Evolutionary conservation across 2,329 filamentous ascomycete species (phyloP).

Genomic region (Teratosphaeria pseudoeucalypti): DNA sequence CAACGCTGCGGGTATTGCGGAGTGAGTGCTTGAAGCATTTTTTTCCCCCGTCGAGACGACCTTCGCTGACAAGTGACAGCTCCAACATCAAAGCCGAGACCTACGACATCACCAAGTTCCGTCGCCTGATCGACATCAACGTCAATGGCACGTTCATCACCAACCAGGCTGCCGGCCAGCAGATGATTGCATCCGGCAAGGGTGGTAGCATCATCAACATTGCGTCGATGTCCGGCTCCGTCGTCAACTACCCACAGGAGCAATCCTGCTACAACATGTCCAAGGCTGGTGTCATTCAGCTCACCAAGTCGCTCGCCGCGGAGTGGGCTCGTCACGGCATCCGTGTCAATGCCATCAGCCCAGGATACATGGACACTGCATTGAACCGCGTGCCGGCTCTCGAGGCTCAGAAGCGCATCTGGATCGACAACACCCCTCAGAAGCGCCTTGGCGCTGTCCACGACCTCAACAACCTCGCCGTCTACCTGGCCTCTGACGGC

Average conservation of each 20-base stretch:
- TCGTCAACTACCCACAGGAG: constrained; percentile 53
- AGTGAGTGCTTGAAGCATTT: constrained; percentile 36
- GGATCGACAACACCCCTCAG: constrained; percentile 64
- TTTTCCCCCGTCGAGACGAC: neutral
- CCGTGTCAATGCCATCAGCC: constrained; percentile 74
- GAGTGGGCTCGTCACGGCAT: constrained; percentile 77
- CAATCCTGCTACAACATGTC: constrained; percentile 76
- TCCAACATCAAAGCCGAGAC: constrained; percentile 75
- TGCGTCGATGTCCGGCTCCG: constrained; percentile 48
- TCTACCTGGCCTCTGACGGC: constrained; percentile 65
- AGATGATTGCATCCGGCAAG: constrained; percentile 61
- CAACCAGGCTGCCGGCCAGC: constrained; percentile 45
- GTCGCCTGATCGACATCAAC: constrained; percentile 72
- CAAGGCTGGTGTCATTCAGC: constrained; percentile 69
- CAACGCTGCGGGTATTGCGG: constrained; percentile 70
- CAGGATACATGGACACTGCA: constrained; percentile 79
- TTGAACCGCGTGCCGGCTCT: constrained; percentile 68
- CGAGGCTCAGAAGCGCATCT: constrained; percentile 73
- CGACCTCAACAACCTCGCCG: constrained; percentile 66
- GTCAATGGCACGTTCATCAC: constrained; percentile 69
- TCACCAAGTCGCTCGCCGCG: constrained; percentile 69
- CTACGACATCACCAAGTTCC: constrained; percentile 67
- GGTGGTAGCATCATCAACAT: constrained; percentile 66
- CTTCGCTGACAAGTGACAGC: constrained; percentile 22
- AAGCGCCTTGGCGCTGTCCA: constrained; percentile 61